These are phyloP conservation scores for Fusarium cyanostomum DNA, from an alignment of 2,329 filamentous ascomycete genomes.

Conservation along the genomic window DNA sequence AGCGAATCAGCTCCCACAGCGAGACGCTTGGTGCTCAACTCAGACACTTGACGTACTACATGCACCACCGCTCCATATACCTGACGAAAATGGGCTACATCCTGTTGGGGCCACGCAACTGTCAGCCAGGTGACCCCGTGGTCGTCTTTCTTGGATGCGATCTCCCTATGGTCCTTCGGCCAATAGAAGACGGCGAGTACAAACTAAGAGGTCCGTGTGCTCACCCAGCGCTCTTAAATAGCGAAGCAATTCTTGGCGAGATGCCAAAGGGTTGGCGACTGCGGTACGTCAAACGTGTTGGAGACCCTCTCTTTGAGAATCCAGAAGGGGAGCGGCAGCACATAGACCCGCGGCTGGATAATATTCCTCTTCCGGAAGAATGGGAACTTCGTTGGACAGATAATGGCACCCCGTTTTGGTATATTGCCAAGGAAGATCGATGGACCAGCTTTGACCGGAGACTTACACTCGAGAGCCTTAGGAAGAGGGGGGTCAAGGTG, in stretches of 20 bases:
- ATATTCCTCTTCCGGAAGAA: neutral
- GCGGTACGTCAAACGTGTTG: neutral
- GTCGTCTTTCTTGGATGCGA: constrained; percentile 4
- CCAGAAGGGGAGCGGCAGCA: neutral
- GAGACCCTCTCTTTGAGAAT: neutral
- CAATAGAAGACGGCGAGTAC: neutral
- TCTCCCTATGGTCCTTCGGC: neutral
- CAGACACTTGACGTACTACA: neutral
- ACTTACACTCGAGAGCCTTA: neutral
- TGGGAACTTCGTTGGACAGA: neutral
- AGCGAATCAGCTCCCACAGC: neutral
- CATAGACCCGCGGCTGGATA: constrained; percentile 1
- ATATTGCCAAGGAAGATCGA: neutral
- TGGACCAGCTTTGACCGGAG: constrained; percentile 3
- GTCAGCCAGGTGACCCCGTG: neutral
- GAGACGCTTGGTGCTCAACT: neutral
- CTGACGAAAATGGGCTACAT: neutral
- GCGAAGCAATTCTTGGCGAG: constrained; percentile 1
- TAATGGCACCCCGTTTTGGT: neutral
- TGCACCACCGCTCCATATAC: constrained; percentile 4
- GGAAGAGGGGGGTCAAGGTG: neutral
- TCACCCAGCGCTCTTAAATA: neutral
- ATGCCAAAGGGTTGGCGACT: neutral
- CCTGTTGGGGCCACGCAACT: neutral
- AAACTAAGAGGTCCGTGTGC: constrained; percentile 2